A percentile compares a stretch with the other conserved stretches of the same genome.
These are phyloP conservation scores for Sedum album DNA, from an alignment of 164 flowering plant genomes.

Conservation along the genomic window DNA sequence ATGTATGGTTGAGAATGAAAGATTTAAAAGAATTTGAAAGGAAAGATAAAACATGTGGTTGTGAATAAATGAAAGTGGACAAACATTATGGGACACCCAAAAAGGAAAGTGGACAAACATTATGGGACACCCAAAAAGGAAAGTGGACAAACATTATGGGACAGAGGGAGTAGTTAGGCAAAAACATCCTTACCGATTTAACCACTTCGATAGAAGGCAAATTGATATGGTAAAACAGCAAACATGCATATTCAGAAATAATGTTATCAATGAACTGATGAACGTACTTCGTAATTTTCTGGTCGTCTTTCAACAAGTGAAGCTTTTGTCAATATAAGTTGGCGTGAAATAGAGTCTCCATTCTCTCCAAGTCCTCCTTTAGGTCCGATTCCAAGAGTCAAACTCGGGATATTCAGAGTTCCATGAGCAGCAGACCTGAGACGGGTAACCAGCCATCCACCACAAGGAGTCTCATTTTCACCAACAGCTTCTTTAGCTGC, in stretches of 20 bases:
- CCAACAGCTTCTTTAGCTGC: constrained; percentile 95
- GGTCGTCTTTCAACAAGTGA: constrained; percentile 96
- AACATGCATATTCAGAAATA: not conserved
- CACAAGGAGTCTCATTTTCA: constrained; percentile 86
- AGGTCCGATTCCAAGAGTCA: constrained; percentile 75
- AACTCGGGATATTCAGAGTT: constrained; percentile 60
- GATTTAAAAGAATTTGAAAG: no score
- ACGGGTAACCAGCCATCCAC: constrained; percentile 93
- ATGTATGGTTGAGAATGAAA: no score
- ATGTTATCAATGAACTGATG: constrained; percentile 11
- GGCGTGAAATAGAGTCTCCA: constrained; percentile 90
- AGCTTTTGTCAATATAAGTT: constrained; percentile 78
- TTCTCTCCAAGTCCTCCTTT: constrained; percentile 94
- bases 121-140: no score
- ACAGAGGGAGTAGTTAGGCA: no score
- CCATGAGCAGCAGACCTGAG: constrained; percentile 96
- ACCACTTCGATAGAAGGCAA: not conserved
- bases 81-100: no score
- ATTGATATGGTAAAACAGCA: not conserved
- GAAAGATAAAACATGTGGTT: no score
- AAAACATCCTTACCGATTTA: not conserved
- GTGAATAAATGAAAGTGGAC: no score
- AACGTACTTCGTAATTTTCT: constrained; percentile 82
- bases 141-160: no score
- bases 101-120: no score